Evolutionary conservation across 495 filamentous ascomycete species (phyloP), one percentile per base, ranked within the genome.

Genomic region (Daldinia bambusicola): DNA sequence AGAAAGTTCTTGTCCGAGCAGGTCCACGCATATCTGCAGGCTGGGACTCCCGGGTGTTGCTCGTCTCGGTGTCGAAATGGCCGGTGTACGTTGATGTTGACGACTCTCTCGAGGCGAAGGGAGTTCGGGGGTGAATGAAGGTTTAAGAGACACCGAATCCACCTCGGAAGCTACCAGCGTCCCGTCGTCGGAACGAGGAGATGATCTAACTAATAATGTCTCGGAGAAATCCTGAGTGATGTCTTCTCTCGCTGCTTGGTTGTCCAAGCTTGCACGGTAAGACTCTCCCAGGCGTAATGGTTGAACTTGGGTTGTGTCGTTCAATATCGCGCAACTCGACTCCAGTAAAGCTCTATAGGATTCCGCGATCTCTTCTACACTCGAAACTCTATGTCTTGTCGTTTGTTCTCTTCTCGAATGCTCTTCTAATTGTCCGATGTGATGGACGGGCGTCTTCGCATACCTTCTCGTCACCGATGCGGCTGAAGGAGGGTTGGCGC

Each of bases 131-230:
- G 77, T 72, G 55, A 79, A 68, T 14, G 79, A 80, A 7, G 77
- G 79, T 63, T 82, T 81, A 66, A 81, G 81, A 52, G 78, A 78
- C 34, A 78, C 67, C 0, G 75, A 59, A 13, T 83, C 82, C 30
- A 81, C 81, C n/a, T 83, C 80, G 30, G 78, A 81, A 0, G 79
- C 75, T 22, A 84, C 81, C 0, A 84, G 74, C 0, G 83, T 84
- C 14, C 77, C 80, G 62, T 81, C 82, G 60, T 83, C 82, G 0
- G 82, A 84, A 4, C 69, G 70, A 0, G 80, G 76, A 0, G 80
- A 81, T 0, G 66, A 65, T 22, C 41, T 66, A 9, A 64, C 52
- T 0, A 61, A 40, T 12, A 62, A 43, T 0, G 58, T 48, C 32
- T 71, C 74, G 32, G 73, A 69, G 2, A 75, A 31, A 12, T 63